Base-by-base conservation (phyloP, 768 basidiomycete species). In the Suillus subaureus region DNA sequence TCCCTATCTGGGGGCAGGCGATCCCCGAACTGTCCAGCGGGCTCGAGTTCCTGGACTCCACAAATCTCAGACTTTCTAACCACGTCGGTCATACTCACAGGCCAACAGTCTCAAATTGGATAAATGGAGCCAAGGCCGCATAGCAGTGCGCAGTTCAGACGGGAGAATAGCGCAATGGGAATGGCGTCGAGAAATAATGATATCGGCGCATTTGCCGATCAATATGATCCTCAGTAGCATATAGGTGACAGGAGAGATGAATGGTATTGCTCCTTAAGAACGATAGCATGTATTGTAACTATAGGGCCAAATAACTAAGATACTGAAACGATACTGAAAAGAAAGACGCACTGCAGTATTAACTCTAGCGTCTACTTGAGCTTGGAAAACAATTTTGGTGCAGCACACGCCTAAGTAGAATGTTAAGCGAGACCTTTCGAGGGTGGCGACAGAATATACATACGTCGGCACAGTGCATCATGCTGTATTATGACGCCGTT, bases 401-500 rank as follows among this genome's bases (percentile, higher is more conserved):
- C 93, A 67, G 87, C 85, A 70, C 85, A 70, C 82, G 69, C 78
- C 80, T 83, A 78, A 57, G 31, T 6, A 63, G 33, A 69, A 37
- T 37, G 6, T 56, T 66, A 13, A 51, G 63, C 69, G 63, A 71
- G 64, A 64, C 23, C 42, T 43, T 12, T 4, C 9, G 2, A 23
- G 3, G 33, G 35, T 12, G 33, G 54, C 21, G 28, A 23, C n/a
- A n/a, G 28, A 28, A 6, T 37, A 33, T 45, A 82, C 91, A 64
- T 80, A 94, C 93, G 70, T 96, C 93, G 63, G 89, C 91, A 73
- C 93, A 96, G 82, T 96, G 95, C 93, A 96, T 96, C 89, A 94
- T 85, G 79, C 90, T 93, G 71, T 18, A 33, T 39, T n/a, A 26
- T 64, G 3, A 63, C 52, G 6, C 33, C 40, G 33, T 49, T 71